Conservation (phyloP, 257 asterid genomes). For the Ocimum tenuiflorum region DNA sequence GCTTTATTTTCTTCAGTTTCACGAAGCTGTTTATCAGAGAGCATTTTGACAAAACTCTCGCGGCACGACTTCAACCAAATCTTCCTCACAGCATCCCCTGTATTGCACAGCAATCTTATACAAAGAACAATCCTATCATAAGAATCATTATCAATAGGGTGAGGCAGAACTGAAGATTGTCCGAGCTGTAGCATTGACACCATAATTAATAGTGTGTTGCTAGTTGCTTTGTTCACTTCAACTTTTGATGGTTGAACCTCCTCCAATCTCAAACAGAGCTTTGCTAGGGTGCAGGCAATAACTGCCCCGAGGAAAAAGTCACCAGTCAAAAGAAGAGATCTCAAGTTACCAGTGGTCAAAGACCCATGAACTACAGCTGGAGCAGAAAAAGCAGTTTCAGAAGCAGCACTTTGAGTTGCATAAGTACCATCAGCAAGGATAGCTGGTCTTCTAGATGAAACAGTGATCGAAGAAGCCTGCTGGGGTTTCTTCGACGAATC, state of each 20-base stretch:
- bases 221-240: slow-evolving; percentile 78
- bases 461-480: slow-evolving; percentile 67
- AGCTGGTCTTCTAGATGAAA: slow-evolving; percentile 93
- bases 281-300: slow-evolving; percentile 78
- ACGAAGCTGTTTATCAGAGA: slow-evolving; percentile 83
- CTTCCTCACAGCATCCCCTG: slow-evolving; percentile 64
- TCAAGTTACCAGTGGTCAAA: slow-evolving; percentile 59
- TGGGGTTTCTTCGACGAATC: slow-evolving; percentile 74
- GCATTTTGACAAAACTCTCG: slow-evolving; percentile 92
- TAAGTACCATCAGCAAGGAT: slow-evolving; percentile 99
- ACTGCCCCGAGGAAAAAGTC: slow-evolving; percentile 97
- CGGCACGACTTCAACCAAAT: slow-evolving; percentile 92
- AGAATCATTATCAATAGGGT: slow-evolving; percentile 94
- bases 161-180: slow-evolving; percentile 84
- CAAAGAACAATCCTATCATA: slow-evolving; percentile 80
- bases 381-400: slow-evolving; percentile 83
- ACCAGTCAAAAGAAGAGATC: slow-evolving; percentile 95
- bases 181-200: slow-evolving; percentile 94
- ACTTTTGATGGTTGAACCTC: slow-evolving; percentile 85
- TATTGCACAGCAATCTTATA: slow-evolving; percentile 64
- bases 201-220: slow-evolving; percentile 58
- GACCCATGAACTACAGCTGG: slow-evolving; percentile 83
- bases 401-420: slow-evolving; percentile 99
- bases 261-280: slow-evolving; percentile 78
- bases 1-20: slow-evolving; percentile 93